Conservation (phyloP, 2,329 filamentous ascomycete species). For the Phialophora chinensis region DNA sequence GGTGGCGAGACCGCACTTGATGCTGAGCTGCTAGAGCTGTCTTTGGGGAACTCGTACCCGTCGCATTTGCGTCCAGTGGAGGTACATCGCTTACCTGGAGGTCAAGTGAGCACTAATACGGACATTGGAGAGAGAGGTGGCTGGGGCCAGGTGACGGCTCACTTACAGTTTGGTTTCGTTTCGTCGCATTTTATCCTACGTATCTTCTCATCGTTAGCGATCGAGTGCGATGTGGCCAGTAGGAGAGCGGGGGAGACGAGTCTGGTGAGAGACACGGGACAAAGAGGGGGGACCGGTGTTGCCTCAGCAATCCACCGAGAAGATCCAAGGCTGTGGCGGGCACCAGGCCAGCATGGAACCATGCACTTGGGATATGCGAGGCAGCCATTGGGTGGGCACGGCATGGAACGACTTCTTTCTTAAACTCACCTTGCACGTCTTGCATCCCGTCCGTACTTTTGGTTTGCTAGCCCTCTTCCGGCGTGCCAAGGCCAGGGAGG, state of each 20-base stretch:
- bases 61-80: slow-evolving; percentile 64
- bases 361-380: slow-evolving; percentile 10
- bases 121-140: slow-evolving; percentile 10
- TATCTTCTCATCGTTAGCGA: slow-evolving; percentile 30
- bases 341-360: slow-evolving; percentile 19
- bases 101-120: slow-evolving; percentile 32
- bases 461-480: slow-evolving; percentile 37
- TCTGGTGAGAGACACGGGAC: slow-evolving; percentile 25
- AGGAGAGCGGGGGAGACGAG: slow-evolving; percentile 13
- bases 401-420: neutral
- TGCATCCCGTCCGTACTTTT: slow-evolving; percentile 41
- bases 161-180: slow-evolving; percentile 47
- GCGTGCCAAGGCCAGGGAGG: slow-evolving; percentile 24
- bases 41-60: slow-evolving; percentile 59
- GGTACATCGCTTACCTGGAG: slow-evolving; percentile 60
- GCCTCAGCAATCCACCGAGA: slow-evolving; percentile 28
- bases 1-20: slow-evolving; percentile 26
- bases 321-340: slow-evolving; percentile 12
- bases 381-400: slow-evolving; percentile 8
- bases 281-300: neutral
- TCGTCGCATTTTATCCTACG: slow-evolving; percentile 56
- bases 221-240: slow-evolving; percentile 17
- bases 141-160: slow-evolving; percentile 5
- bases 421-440: slow-evolving; percentile 38
- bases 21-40: slow-evolving; percentile 26